Percentiles rank a stretch among this genome's conserved stretches.
These are phyloP conservation scores for Diversispora epigaea DNA, from an alignment of 192 early-diverging fungal species.

Conservation along the genomic window DNA sequence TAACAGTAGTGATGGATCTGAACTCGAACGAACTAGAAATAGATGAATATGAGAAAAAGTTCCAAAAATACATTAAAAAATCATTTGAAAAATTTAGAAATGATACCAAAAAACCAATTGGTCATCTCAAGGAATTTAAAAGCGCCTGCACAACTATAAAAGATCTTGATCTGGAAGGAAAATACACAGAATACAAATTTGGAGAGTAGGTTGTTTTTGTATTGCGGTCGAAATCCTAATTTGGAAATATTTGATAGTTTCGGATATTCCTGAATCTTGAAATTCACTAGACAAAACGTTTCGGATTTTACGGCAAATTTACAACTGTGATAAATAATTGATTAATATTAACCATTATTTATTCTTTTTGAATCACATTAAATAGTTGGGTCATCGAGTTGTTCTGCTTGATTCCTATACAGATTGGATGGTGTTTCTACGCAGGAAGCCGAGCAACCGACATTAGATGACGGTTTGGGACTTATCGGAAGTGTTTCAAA, in stretches of 20 bases:
- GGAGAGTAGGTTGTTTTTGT: conserved; percentile 23
- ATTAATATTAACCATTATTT: not conserved
- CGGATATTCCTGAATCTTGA: not conserved
- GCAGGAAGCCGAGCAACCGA: not conserved
- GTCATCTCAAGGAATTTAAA: conserved; percentile 19
- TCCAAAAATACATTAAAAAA: conserved; percentile 13
- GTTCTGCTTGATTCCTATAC: conserved; percentile 15
- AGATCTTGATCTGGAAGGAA: not conserved
- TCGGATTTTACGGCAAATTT: too few species aligned
- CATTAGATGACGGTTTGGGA: conserved; percentile 17
- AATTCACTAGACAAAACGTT: not conserved
- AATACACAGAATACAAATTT: not conserved
- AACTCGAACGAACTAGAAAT: not conserved
- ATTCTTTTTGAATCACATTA: not conserved
- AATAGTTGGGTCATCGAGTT: conserved; percentile 25
- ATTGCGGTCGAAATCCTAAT: too few species aligned
- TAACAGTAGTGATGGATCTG: conserved; percentile 12
- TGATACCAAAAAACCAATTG: conserved; percentile 22
- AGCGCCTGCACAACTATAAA: not conserved
- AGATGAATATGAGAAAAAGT: not conserved
- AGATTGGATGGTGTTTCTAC: conserved; percentile 32
- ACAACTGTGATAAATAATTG: too few species aligned
- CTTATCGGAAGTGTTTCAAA: conserved; percentile 21
- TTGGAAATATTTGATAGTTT: not conserved
- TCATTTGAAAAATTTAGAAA: conserved; percentile 19